Conservation (phyloP, 805 yeast species). For the Saturnispora gosingensis region DNA sequence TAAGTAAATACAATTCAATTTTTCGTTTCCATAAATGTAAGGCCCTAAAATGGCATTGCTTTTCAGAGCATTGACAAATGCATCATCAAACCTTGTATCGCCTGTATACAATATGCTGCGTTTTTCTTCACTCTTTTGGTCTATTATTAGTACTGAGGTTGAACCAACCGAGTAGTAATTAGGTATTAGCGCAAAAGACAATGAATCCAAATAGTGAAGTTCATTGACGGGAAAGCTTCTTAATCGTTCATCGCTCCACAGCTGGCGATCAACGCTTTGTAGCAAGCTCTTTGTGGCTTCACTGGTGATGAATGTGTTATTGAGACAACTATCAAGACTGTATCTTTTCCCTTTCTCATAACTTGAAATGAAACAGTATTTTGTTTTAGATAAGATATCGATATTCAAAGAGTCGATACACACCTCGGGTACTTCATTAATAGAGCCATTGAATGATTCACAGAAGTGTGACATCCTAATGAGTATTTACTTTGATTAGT, state of each 20-base stretch:
- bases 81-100: slow-evolving; percentile 13
- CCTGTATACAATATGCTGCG: slow-evolving; percentile 13
- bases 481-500: no score
- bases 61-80: slow-evolving; percentile 6
- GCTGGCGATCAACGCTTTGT: background rate
- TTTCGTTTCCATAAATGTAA: slow-evolving; percentile 4
- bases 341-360: slow-evolving; percentile 14
- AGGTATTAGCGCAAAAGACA: slow-evolving; percentile 13
- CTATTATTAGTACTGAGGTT: slow-evolving; percentile 11
- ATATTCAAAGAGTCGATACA: slow-evolving; percentile 13
- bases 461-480: background rate
- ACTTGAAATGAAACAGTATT: slow-evolving; percentile 16
- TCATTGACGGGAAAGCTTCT: background rate
- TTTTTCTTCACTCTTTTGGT: background rate
- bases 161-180: slow-evolving; percentile 18
- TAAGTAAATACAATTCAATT: slow-evolving; percentile 12
- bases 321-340: background rate
- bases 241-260: background rate
- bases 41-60: slow-evolving; percentile 4
- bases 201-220: background rate
- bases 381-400: background rate
- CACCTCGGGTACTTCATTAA: slow-evolving; percentile 9
- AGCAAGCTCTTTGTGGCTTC: slow-evolving; percentile 3
- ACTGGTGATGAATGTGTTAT: background rate
- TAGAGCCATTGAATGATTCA: slow-evolving; percentile 11